Evolutionary conservation across 106 monocot genomes (phyloP).

Genomic region (Apostasia ramifera): DNA sequence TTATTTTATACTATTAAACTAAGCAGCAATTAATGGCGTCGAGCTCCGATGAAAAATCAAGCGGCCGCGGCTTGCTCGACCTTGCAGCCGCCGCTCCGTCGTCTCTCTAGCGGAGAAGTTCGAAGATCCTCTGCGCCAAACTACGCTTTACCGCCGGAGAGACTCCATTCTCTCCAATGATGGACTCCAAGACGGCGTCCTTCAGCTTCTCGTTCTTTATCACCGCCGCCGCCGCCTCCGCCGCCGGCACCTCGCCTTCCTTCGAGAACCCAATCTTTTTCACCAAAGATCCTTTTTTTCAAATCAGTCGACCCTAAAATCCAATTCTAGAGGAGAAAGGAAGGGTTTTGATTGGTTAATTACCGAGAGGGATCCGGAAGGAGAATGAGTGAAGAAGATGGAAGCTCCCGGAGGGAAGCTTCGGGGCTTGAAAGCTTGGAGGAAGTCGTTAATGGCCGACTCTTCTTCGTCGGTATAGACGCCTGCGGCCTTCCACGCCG

Average conservation of each 20-base stretch:
- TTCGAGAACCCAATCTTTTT: conserved; percentile 53
- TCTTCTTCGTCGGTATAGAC: conserved; percentile 44
- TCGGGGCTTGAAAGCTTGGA: conserved; percentile 22
- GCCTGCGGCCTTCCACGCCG: conserved; percentile 40
- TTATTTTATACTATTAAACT: too few species aligned
- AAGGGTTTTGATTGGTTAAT: neutral
- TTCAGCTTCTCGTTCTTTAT: conserved; percentile 37
- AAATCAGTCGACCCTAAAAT: too few species aligned
- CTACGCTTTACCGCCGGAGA: conserved; percentile 49
- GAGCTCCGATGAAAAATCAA: too few species aligned
- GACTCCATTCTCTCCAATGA: conserved; percentile 56
- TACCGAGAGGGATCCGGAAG: conserved; percentile 43
- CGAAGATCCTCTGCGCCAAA: conserved; percentile 31
- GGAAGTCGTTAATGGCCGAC: conserved; percentile 38
- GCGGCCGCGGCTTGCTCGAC: too few species aligned
- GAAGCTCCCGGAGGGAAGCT: conserved; percentile 48
- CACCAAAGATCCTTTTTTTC: neutral
- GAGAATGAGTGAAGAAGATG: conserved; percentile 51
- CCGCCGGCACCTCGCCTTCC: conserved; percentile 18
- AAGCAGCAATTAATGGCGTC: too few species aligned
- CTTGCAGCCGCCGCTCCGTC: neutral
- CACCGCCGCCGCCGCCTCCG: conserved; percentile 11
- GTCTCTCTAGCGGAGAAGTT: conserved; percentile 6
- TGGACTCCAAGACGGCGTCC: conserved; percentile 44
- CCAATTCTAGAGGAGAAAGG: too few species aligned